Evolutionary conservation across 305 asterid species (phyloP).

Genomic region (Fraxinus greggii): DNA sequence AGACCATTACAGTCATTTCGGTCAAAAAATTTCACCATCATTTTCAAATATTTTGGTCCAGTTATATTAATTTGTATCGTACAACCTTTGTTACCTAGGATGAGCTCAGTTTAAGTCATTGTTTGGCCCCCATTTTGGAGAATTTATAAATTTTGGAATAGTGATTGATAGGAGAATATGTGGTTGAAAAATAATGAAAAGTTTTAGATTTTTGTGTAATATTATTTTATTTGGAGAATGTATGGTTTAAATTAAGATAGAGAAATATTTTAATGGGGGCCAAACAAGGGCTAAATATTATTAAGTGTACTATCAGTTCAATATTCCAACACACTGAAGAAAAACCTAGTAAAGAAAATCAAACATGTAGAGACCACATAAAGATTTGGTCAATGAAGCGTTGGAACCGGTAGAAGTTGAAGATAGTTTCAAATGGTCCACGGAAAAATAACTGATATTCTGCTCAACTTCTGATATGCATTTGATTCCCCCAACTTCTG

Average conservation of each 20-base stretch:
- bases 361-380: not conserved
- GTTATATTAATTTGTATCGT: not conserved
- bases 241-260: too few relatives aligned
- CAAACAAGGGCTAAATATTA: too few relatives aligned
- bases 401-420: not conserved
- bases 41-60: not conserved
- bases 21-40: not conserved
- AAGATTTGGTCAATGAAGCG: not conserved
- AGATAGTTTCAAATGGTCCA: not conserved
- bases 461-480: not conserved
- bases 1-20: not conserved
- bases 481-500: not conserved
- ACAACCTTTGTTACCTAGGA: not conserved
- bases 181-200: too few relatives aligned
- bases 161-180: too few relatives aligned
- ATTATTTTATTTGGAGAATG: too few relatives aligned
- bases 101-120: not conserved
- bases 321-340: not conserved
- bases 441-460: not conserved
- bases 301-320: not conserved
- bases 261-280: too few relatives aligned
- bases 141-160: too few relatives aligned
- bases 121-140: too few relatives aligned
- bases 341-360: not conserved
- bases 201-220: too few relatives aligned